Evolutionary conservation across 768 basidiomycete genomes (phyloP), one percentile per base, ranked within the genome.

Genomic region (Roridomyces roridus): DNA sequence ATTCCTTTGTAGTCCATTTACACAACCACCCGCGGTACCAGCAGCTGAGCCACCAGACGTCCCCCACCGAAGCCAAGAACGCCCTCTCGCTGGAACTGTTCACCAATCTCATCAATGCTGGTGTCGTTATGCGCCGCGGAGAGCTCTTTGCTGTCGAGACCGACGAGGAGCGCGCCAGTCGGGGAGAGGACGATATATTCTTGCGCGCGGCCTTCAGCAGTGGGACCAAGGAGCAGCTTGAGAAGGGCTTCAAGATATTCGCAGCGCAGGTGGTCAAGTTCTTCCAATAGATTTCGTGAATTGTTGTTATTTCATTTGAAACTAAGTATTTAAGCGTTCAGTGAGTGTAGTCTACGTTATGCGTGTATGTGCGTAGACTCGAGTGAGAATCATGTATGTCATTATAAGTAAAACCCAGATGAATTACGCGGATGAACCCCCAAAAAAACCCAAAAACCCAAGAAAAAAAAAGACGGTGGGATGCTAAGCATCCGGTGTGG

Each of bases 21-120:
- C 56, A 63, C 57, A 63, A 63, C 44, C 61, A 63, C 41, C 61
- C 61, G 31, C 52, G 61, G 11, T 63, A 59, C 53, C 46, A 58
- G 43, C 35, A 44, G 1, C 57, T 63, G 15, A 48, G 45, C 12
- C 57, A 45, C 6, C 61, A 51, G 21, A 63, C 61, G 3, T 59
- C 57, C 15, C 49, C 57, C 21, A 44, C 61, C 18, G 49, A 57
- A 11, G 61, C 61, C 6, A 63, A 63, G 29, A 59, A 43, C 6
- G 26, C 52, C 45, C 50, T 63, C 3, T 48, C 61, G 26, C 28
- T 25, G 21, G 61, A 63, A 36, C 36, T 63, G 56, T 59, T 37
- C 52, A 44, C 48, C 4, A 23, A 47, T 14, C 18, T 63, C 26
- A 20, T 21, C 2, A 42, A 63, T 9, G 57, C 34, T 12, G 57